Evolutionary conservation across 2,329 filamentous ascomycete species (phyloP), one percentile per base, ranked within the genome.

Genomic region (Trichoderma guizhouense): DNA sequence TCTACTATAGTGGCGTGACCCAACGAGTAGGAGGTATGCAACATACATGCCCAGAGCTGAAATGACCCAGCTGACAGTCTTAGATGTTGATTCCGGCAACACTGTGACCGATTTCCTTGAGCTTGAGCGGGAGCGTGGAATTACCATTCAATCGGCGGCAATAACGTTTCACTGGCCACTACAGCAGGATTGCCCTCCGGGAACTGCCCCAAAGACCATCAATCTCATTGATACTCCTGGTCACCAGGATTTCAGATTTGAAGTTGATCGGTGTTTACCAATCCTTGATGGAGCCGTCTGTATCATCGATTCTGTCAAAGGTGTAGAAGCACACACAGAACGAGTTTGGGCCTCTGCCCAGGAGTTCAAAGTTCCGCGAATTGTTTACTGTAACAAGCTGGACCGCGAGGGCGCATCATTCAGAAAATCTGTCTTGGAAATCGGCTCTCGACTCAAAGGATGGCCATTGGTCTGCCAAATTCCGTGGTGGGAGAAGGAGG

Each of bases 31-130:
- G 96, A 83, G 87, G 87, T 88, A 78, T 62, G 86, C 80, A 5
- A 1, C 2, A 26, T 9, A 26, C 5, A 9, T 60, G 1, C 9
- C n/a, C 5, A 12, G 3, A 6, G 47, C 12, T 24, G 9, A 15
- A 47, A 12, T 8, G 36, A 9, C 24, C 28, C 53, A 32, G 69
- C 73, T 71, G 64, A 74, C 36, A 15, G 32, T 36, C 18, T 24
- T 21, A 89, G 95, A 98, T 81, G 96, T 99, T 74, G 95, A 98
- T 77, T 92, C 97, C 81, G 96, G 96, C 47, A 97, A 97, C 74
- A 98, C 96, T 5, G 94, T 98, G 8, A 99, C 96, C 3, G 96
- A 99, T 82, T 99, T 98, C 76, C 88, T 99, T 7, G 95, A 96
- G 7, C 91, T 97, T 74, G 96, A 99, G 81, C 88, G 95, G 78